These are phyloP conservation scores for Scenedesmus sp. DNA, from an alignment of 163 green algal genomes.

Conservation along the genomic window DNA sequence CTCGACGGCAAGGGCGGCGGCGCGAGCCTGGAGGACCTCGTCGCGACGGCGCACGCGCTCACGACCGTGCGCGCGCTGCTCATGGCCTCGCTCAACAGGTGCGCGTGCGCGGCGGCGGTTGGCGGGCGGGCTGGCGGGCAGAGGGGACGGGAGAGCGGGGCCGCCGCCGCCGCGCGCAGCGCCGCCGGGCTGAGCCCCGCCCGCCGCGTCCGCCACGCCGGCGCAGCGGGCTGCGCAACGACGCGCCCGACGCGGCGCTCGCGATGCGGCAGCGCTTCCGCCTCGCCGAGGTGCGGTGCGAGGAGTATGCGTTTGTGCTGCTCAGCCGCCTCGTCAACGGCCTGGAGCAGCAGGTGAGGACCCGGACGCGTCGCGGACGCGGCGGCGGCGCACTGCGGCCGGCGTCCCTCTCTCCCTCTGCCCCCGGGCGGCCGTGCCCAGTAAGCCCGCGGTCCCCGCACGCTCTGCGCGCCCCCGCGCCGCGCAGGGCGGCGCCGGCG, in stretches of 20 bases:
- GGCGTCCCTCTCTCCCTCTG: too few species aligned
- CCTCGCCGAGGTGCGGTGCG: slow-evolving; percentile 87
- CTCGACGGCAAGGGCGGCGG: slow-evolving; percentile 21
- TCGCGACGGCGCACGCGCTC: slow-evolving; percentile 72
- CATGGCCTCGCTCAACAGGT: slow-evolving; percentile 58
- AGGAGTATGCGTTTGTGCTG: slow-evolving; percentile 96
- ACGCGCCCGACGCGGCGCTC: slow-evolving; percentile 86
- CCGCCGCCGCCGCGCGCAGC: too few species aligned
- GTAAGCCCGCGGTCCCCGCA: too few species aligned
- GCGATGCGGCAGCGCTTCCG: slow-evolving; percentile 90
- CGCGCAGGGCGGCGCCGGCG: slow-evolving; percentile 63
- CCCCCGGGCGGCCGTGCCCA: too few species aligned
- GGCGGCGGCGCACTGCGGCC: too few species aligned
- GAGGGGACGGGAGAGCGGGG: too few species aligned
- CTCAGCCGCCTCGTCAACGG: slow-evolving; percentile 78
- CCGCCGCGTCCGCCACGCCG: background rate
- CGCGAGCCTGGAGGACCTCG: slow-evolving; percentile 55
- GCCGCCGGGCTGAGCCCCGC: too few species aligned
- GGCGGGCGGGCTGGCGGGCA: too few species aligned
- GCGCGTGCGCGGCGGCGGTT: background rate
- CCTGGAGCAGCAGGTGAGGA: slow-evolving; percentile 69
- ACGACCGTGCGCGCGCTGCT: slow-evolving; percentile 79
- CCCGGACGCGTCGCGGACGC: too few species aligned
- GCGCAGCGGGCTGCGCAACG: slow-evolving; percentile 87
- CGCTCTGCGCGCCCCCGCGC: background rate